phyloP scores from a whole-genome alignment of 352 stramenopile species.

The Aphanomyces astaci region DNA sequence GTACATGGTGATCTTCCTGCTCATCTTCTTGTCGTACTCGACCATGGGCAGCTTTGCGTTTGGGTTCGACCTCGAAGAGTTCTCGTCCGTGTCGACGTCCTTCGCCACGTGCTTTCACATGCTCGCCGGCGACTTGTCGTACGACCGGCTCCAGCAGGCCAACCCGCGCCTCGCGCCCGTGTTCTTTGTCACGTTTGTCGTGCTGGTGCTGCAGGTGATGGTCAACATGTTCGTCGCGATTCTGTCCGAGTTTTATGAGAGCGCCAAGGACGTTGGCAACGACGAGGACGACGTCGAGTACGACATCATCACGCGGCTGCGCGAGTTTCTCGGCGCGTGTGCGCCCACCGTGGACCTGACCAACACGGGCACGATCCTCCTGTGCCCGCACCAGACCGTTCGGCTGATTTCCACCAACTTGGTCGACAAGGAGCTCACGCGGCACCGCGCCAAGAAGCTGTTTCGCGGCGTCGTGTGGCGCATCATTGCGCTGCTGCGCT shows the following conservation, averaged over 20 bases:
- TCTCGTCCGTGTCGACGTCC: conserved; percentile 72
- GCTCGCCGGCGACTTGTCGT: conserved; percentile 79
- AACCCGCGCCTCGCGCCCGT: conserved; percentile 70
- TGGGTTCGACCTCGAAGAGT: conserved; percentile 73
- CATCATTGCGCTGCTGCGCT: conserved; percentile 77
- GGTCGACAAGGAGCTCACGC: conserved; percentile 76
- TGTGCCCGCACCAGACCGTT: conserved; percentile 66
- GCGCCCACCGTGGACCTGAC: conserved; percentile 70
- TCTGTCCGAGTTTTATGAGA: conserved; percentile 82
- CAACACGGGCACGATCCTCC: conserved; percentile 64
- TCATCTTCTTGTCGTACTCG: conserved; percentile 82
- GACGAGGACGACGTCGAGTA: conserved; percentile 81
- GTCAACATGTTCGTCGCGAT: conserved; percentile 89
- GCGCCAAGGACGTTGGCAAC: conserved; percentile 45
- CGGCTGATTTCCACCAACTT: conserved; percentile 82
- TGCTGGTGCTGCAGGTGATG: conserved; percentile 79
- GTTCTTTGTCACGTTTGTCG: conserved; percentile 80
- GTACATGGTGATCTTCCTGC: conserved; percentile 83
- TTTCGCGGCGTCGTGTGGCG: conserved; percentile 81
- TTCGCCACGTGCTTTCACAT: conserved; percentile 83
- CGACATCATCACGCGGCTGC: conserved; percentile 71
- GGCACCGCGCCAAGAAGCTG: conserved; percentile 68
- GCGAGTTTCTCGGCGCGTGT: conserved; percentile 64
- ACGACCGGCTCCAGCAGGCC: conserved; percentile 58
- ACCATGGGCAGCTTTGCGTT: conserved; percentile 80